Conservation (phyloP, 805 yeast species). For the Nadsonia fulvescens region DNA sequence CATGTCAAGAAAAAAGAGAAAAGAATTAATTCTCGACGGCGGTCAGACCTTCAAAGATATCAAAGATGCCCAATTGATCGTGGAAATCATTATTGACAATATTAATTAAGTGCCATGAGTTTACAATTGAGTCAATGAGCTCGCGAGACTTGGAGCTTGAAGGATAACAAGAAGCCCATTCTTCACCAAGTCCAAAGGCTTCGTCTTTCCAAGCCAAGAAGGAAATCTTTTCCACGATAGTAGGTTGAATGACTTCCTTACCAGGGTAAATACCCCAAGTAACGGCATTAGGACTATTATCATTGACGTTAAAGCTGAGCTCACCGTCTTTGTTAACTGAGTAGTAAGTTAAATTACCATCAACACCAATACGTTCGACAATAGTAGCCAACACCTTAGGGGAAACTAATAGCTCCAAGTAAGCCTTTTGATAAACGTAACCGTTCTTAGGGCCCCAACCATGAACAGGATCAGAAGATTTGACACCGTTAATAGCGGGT, state of each 20-base stretch:
- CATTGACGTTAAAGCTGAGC: constrained; percentile 49
- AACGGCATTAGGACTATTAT: constrained; percentile 77
- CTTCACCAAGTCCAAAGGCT: constrained; percentile 63
- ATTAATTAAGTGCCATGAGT: constrained; percentile 60
- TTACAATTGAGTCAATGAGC: constrained; percentile 29
- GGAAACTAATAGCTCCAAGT: constrained; percentile 70
- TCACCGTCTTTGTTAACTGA: constrained; percentile 44
- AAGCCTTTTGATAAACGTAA: constrained; percentile 86
- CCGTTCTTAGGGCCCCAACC: constrained; percentile 97
- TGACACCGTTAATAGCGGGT: constrained; percentile 72
- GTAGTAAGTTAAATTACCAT: constrained; percentile 52
- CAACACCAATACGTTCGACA: constrained; percentile 26
- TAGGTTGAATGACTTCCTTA: constrained; percentile 84
- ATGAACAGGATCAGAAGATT: constrained; percentile 47
- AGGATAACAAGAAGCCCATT: constrained; percentile 40
- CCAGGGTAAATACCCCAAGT: constrained; percentile 99
- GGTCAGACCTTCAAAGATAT: constrained; percentile 11
- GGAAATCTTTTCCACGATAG: constrained; percentile 81
- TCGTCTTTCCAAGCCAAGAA: constrained; percentile 97
- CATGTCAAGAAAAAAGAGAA: no score
- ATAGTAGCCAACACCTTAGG: constrained; percentile 31
- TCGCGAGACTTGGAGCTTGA: constrained; percentile 18
- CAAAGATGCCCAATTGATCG: constrained; percentile 16
- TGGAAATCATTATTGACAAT: constrained; percentile 74
- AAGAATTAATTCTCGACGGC: no score